phyloP scores from a whole-genome alignment of 2,329 filamentous ascomycete species.

The Knufia petricola region DNA sequence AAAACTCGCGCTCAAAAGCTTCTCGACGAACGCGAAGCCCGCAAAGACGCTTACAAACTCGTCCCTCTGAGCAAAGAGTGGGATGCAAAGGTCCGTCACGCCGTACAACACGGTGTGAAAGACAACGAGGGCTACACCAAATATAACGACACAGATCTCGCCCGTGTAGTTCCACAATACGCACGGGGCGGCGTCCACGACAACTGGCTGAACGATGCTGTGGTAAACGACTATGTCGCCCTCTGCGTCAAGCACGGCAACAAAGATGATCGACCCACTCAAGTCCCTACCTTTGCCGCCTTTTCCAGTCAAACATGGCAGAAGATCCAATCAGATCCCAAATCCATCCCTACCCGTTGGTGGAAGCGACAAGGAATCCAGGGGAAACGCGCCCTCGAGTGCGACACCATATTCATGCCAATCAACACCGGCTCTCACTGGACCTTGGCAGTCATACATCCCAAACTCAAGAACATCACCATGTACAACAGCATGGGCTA shows the following conservation, averaged over 20 bases:
- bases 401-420: constrained; percentile 40
- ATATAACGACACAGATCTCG: constrained; percentile 17
- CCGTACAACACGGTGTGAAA: constrained; percentile 18
- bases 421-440: constrained; percentile 39
- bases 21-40: constrained; percentile 16
- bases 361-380: constrained; percentile 38
- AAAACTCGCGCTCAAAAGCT: constrained; percentile 19
- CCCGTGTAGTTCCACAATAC: constrained; percentile 18
- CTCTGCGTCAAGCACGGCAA: constrained; percentile 29
- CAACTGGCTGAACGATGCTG: constrained; percentile 38
- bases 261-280: constrained; percentile 19
- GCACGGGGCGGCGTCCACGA: constrained; percentile 9
- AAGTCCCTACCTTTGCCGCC: constrained; percentile 33
- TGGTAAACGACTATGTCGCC: constrained; percentile 38
- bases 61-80: constrained; percentile 30
- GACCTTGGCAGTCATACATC: constrained; percentile 37
- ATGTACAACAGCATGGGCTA: constrained; percentile 38
- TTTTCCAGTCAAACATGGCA: constrained; percentile 39
- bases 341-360: constrained; percentile 34
- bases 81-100: constrained; percentile 27
- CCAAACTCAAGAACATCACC: constrained; percentile 32
- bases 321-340: constrained; percentile 32
- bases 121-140: neutral
- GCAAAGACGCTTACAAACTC: constrained; percentile 25
- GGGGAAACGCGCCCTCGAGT: constrained; percentile 34